phyloP scores from a whole-genome alignment of 2,329 filamentous ascomycete genomes.

The Colletotrichum sp. region DNA sequence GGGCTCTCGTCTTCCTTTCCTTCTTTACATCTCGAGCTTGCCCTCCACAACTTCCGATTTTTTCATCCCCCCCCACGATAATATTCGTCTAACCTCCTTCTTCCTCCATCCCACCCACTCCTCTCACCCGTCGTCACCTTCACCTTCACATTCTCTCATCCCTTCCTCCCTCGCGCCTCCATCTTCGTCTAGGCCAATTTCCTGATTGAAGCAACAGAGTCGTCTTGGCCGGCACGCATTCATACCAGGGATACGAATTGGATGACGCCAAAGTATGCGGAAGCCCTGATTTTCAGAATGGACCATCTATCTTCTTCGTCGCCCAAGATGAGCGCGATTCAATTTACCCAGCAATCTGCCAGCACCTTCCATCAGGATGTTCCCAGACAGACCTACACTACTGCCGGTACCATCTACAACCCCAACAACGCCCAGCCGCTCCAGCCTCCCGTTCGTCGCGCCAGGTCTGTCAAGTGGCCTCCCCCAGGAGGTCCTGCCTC shows the following conservation, averaged over 20 bases:
- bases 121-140: background rate
- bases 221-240: constrained; percentile 12
- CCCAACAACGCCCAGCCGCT: constrained; percentile 50
- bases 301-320: constrained; percentile 31
- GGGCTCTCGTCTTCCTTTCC: background rate
- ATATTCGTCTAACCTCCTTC: background rate
- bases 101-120: background rate
- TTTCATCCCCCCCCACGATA: background rate
- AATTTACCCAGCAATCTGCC: constrained; percentile 7
- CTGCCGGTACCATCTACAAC: constrained; percentile 62
- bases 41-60: background rate
- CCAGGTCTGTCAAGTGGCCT: constrained; percentile 49
- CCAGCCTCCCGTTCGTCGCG: constrained; percentile 56
- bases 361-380: constrained; percentile 18
- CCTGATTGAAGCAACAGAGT: constrained; percentile 7
- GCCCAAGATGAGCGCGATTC: background rate
- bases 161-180: background rate
- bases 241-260: constrained; percentile 2
- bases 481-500: constrained; percentile 29
- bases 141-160: background rate
- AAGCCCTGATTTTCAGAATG: constrained; percentile 30
- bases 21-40: background rate
- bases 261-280: background rate
- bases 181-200: background rate
- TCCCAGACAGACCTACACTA: constrained; percentile 53